A percentile compares a stretch with the other conserved stretches of the same genome.
These are phyloP conservation scores for Debaryomyces hansenii DNA, from an alignment of 805 yeast species.

Conservation along the genomic window DNA sequence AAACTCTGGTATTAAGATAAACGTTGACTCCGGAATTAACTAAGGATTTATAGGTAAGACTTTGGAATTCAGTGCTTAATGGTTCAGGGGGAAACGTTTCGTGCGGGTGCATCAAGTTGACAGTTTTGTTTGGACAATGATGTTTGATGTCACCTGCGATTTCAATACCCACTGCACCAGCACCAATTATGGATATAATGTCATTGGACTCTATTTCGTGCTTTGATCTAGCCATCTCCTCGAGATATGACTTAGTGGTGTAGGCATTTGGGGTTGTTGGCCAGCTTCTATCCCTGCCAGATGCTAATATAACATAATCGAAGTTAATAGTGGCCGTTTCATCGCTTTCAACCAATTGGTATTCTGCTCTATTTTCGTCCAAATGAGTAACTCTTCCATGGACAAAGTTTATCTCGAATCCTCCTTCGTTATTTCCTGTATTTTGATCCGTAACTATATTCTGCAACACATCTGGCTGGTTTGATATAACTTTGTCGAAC, in stretches of 20 bases:
- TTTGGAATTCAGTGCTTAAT: slow-evolving; percentile 28
- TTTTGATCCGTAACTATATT: slow-evolving; percentile 3
- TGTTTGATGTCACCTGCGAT: slow-evolving; percentile 41
- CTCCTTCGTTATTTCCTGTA: slow-evolving; percentile 10
- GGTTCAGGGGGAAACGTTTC: slow-evolving; percentile 38
- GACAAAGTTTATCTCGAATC: slow-evolving; percentile 26
- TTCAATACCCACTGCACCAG: slow-evolving; percentile 46
- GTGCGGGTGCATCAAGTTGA: slow-evolving; percentile 41
- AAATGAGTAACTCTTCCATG: slow-evolving; percentile 34
- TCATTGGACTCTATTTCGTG: slow-evolving; percentile 32
- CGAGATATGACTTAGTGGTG: slow-evolving; percentile 33
- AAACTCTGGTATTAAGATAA: slow-evolving; percentile 30
- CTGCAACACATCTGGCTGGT: slow-evolving; percentile 19
- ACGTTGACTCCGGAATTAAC: slow-evolving; percentile 27
- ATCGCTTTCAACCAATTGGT: slow-evolving; percentile 16
- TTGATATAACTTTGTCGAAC: slow-evolving; percentile 28
- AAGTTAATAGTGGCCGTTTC: slow-evolving; percentile 26
- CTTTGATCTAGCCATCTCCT: slow-evolving; percentile 42
- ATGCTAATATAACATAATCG: slow-evolving; percentile 48
- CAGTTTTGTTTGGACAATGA: slow-evolving; percentile 29
- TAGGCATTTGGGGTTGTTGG: slow-evolving; percentile 53
- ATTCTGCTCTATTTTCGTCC: slow-evolving; percentile 25
- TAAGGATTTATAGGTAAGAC: slow-evolving; percentile 24
- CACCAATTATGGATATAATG: slow-evolving; percentile 44
- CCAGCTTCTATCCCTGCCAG: slow-evolving; percentile 54